Evolutionary conservation across 106 monocot genomes (phyloP).

Genomic region (Acorus gramineus): DNA sequence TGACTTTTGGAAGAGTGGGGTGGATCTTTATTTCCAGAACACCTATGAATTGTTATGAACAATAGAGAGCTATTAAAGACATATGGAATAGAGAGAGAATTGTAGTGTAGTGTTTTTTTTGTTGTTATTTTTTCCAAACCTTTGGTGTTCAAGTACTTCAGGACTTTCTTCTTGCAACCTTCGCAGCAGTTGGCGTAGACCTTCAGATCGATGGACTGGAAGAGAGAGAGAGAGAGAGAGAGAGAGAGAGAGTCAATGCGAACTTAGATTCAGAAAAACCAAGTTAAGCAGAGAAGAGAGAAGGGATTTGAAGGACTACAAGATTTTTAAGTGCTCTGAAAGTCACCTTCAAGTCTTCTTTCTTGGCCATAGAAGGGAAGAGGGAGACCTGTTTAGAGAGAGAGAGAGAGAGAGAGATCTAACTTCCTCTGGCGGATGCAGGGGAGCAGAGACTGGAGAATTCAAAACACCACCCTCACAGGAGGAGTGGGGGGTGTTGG

Average conservation of each 20-base stretch:
- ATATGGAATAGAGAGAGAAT: background rate
- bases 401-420: too few species aligned
- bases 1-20: constrained; percentile 61
- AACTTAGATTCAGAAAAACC: background rate
- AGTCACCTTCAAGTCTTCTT: too few species aligned
- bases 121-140: background rate
- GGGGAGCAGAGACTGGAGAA: too few species aligned
- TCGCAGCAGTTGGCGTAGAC: constrained; percentile 9
- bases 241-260: background rate
- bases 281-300: background rate
- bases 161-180: constrained; percentile 9
- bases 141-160: constrained; percentile 12
- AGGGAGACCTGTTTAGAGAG: too few species aligned
- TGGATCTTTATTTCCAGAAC: constrained; percentile 78
- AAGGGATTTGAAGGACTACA: background rate
- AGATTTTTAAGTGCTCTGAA: too few species aligned
- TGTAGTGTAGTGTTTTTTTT: background rate
- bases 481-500: too few species aligned
- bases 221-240: background rate
- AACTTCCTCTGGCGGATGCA: too few species aligned
- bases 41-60: constrained; percentile 22
- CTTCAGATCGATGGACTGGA: constrained; percentile 6
- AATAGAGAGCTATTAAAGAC: background rate
- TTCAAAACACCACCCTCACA: too few species aligned
- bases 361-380: too few species aligned